Evolutionary conservation across 164 flowering plant species (phyloP), one percentile per base, ranked within the genome.

Genomic region (Malania oleifera): DNA sequence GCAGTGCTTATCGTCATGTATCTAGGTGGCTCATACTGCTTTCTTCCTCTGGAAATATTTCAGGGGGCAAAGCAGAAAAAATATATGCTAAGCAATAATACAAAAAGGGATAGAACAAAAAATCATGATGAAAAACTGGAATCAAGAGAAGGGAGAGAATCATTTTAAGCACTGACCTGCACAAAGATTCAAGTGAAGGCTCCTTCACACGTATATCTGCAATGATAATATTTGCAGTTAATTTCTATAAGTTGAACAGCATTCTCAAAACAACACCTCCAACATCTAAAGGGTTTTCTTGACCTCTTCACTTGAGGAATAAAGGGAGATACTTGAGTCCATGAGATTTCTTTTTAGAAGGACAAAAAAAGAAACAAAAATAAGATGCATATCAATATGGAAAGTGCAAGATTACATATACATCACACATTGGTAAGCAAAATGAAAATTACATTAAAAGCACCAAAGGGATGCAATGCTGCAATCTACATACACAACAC

Each of bases 121-220:
- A 26, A 29, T 9, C 6, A 27, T 46, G 38, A 26, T 53, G 17
- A 28, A 29, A 52, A 25, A 43, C 18, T 39, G 60, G 11, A 60
- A 17, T 8, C 40, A 23, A 54, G 19, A 40, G 3, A 56, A 28
- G 25, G 22, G 15, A 52, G n/a, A 19, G 5, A n/a, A 5, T 1
- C 56, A 17, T 40, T 55, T 52, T 38, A 34, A n/a, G 27, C 18
- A 41, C 66, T 57, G 40, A 89, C 96, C 98, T 82, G 83, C 85
- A 78, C 49, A 93, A 64, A 25, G 96, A 90, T 65, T 90, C 98
- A 56, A 90, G 57, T 6, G 97, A 55, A 26, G 96, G 96, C 66
- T 93, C 97, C 75, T 88, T 93, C 61, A 90, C 98, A 23, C 86
- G 77, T 65, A 93, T 93, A 75, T 93, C 97, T 89, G 83, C 59